Base-by-base conservation (phyloP, 148 eudicot genomes). In the Fagopyrum esculentum region DNA sequence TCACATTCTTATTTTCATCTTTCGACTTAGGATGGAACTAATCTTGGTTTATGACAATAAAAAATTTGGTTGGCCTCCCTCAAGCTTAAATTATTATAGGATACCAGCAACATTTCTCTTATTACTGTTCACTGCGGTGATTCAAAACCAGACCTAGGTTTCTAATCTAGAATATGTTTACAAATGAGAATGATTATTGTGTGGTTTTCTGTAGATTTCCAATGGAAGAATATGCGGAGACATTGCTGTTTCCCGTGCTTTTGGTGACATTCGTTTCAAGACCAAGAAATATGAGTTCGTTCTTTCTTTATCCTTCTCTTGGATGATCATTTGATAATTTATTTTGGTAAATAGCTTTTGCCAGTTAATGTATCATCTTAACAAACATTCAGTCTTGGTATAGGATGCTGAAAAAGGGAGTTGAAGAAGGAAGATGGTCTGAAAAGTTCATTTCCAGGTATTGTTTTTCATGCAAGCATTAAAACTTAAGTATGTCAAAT, bases 171-270 rank as follows among this genome's bases (percentile, higher is more conserved):
- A 59, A 2, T 59, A 1, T 57, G 29, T 30, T 59, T 0, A 59
- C 30, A 59, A 6, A 59, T 76, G 44, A 29, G 71, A 45, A 19
- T 79, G 73, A 55, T 69, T 50, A 13, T 73, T 72, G 4, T 63
- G 3, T 26, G 50, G 6, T 19, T 48, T 1, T 78, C 55, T 82
- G 75, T 84, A 95, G 99, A 90, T 92, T 83, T 78, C 64, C 3
- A 85, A 95, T 82, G 99, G 99, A 61, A 87, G 99, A 86, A 95
- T 95, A 75, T 95, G 99, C 73, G 97, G 97, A 82, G 99, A 95
- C 81, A 90, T 95, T 69, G 87, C 99, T 60, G 92, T 95, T 63
- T 88, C 99, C 47, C 98, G 99, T 80, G 94, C 99, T 74, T 92
- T 95, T 83, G 99, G 99, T 77, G 99, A 92, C 82, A 89, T 88